These are phyloP conservation scores for Thuidium tamariscinum DNA, from an alignment of 225 moss, liverwort and hornwort genomes.

Conservation along the genomic window DNA sequence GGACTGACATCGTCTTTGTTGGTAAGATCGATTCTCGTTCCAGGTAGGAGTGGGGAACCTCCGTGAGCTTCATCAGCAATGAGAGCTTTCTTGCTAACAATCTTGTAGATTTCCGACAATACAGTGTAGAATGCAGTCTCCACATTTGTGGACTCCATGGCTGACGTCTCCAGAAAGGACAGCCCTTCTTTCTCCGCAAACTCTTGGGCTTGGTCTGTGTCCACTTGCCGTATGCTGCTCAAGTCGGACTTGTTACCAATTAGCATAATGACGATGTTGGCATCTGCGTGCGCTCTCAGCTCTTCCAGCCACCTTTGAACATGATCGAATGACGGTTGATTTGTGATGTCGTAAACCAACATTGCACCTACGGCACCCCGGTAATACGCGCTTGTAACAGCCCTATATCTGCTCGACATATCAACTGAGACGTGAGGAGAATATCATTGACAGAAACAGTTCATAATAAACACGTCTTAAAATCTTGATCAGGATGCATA, in stretches of 20 bases:
- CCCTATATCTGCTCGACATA: conserved; percentile 65
- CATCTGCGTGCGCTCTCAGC: conserved; percentile 80
- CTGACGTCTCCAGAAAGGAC: conserved; percentile 91
- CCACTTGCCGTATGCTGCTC: conserved; percentile 59
- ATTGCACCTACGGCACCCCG: conserved; percentile 93
- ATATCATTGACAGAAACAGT: not conserved
- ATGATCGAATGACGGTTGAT: conserved; percentile 87
- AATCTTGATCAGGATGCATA: not conserved
- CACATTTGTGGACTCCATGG: conserved; percentile 84
- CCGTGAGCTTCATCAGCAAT: conserved; percentile 73
- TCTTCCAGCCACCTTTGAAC: conserved; percentile 94
- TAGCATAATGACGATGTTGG: conserved; percentile 91
- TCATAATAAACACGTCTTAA: not conserved
- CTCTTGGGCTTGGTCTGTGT: conserved; percentile 71
- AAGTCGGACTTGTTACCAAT: conserved; percentile 93
- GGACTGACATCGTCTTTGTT: conserved; percentile 20
- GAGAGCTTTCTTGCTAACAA: conserved; percentile 80
- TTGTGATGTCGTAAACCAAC: conserved; percentile 96
- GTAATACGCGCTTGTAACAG: conserved; percentile 90
- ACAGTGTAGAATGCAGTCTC: conserved; percentile 86
- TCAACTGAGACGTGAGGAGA: not conserved
- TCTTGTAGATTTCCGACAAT: conserved; percentile 88
- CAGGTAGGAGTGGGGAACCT: conserved; percentile 14
- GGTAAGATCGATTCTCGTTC: conserved; percentile 39
- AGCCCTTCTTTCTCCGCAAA: conserved; percentile 79